Base-by-base conservation (phyloP, 495 filamentous ascomycete genomes). In the Tuber melanosporum region DNA sequence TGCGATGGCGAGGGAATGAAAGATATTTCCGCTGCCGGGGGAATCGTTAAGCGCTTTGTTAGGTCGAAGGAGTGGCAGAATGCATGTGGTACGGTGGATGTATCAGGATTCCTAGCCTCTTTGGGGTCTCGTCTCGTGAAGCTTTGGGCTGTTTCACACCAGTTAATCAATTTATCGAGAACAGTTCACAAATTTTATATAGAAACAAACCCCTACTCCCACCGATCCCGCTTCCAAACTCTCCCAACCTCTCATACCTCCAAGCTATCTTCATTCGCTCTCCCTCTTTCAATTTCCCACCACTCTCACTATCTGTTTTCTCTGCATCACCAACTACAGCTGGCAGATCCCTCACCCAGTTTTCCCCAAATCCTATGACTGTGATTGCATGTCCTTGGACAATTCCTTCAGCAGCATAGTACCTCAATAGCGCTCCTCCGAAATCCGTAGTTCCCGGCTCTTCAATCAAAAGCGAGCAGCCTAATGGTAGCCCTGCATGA, bases 201-300 rank as follows among this genome's bases (percentile, higher is more conserved):
- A 12, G n/a, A 20, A 49, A 79, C 77, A 73, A 57, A 80, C 78
- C 82, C 43, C 82, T 71, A 76, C 78, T 83, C 86, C 90, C 88
- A 88, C 88, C 79, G 87, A 86, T 70, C 86, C 87, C 62, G 87
- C 87, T 74, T 42, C 89, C 85, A 85, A 89, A 88, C 74, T 92
- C 90, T 39, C 93, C 92, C 77, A 98, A 84, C 32, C 91, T 89
- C 84, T 98, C 94, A 85, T 99, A 99, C 84, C 95, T 87, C 95
- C 95, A 99, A 15, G 95, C 95, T 84, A 99, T 99, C 86, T 97
- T 98, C 95, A 99, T 99, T 84, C 90, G 91, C 75, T 96, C 93
- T 45, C 88, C 87, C 19, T 81, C 79, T 44, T 77, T 77, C 44
- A 77, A 41, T 74, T 78, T 83, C 84, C 70, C 84, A 76, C 87